These are phyloP conservation scores for Isochrysis galbana DNA, from an alignment of 78 protist species.

Conservation along the genomic window DNA sequence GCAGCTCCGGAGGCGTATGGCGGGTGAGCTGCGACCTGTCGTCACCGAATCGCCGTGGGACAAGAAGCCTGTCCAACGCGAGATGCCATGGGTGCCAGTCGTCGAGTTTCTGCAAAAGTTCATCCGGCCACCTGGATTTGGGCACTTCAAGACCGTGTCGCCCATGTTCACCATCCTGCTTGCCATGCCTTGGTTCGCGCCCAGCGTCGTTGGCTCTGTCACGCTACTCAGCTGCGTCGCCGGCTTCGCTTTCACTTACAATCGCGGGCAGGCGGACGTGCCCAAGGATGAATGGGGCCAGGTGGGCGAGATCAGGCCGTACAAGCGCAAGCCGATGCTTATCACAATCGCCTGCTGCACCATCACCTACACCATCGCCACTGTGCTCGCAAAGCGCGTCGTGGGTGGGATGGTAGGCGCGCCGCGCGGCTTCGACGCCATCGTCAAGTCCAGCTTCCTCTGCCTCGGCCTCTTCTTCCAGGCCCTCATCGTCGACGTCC, in stretches of 20 bases:
- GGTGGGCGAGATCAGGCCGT: neutral
- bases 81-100: neutral
- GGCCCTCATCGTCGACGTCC: no score
- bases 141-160: neutral
- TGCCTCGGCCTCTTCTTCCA: no score
- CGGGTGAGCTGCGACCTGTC: neutral
- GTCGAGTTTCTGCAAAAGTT: neutral
- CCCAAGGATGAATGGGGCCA: neutral
- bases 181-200: neutral
- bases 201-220: neutral
- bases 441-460: neutral
- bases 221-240: neutral
- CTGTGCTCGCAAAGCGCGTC: neutral
- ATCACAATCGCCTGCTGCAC: neutral
- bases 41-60: neutral
- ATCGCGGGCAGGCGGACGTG: neutral
- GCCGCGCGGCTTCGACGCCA: neutral
- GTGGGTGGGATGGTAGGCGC: neutral
- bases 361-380: neutral
- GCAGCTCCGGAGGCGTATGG: neutral
- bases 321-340: neutral
- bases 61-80: neutral
- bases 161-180: neutral
- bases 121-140: neutral
- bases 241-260: neutral